Percentiles rank a stretch among this genome's conserved stretches.
phyloP scores from a whole-genome alignment of 2,329 filamentous ascomycete species.

The Aureobasidium lini region DNA sequence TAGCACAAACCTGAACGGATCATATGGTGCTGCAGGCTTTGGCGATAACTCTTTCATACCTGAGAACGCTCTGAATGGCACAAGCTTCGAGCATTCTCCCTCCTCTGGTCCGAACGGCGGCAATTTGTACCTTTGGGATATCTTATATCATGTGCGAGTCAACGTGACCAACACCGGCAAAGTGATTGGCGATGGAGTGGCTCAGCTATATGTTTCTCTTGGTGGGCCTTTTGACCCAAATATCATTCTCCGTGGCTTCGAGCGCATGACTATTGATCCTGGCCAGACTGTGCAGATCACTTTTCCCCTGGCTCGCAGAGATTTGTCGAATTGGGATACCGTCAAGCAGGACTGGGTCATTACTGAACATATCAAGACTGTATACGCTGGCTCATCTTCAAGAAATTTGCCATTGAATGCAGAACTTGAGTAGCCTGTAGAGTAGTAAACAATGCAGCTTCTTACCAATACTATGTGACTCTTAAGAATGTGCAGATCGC shows the following conservation, averaged over 20 bases:
- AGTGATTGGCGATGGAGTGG: conserved; percentile 57
- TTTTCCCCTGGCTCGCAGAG: conserved; percentile 63
- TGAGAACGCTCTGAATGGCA: conserved; percentile 46
- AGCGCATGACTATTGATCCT: conserved; percentile 61
- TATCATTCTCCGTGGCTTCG: conserved; percentile 65
- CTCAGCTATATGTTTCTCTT: conserved; percentile 68
- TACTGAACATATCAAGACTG: too few species aligned
- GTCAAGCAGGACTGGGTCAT: conserved; percentile 68
- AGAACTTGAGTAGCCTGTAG: too few species aligned
- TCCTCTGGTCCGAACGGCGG: conserved; percentile 58
- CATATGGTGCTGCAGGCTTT: conserved; percentile 53
- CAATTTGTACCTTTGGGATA: conserved; percentile 57
- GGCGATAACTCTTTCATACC: conserved; percentile 56
- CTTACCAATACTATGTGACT: too few species aligned
- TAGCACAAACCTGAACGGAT: conserved; percentile 48
- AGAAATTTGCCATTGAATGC: too few species aligned
- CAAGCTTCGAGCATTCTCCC: conserved; percentile 48
- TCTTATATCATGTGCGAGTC: conserved; percentile 57
- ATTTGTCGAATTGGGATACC: conserved; percentile 79
- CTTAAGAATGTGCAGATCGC: too few species aligned
- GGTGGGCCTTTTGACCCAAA: conserved; percentile 63
- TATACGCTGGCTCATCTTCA: too few species aligned
- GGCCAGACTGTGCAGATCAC: conserved; percentile 58
- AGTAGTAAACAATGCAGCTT: too few species aligned
- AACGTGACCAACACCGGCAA: conserved; percentile 63